Conservation (phyloP, 139 green algal species). For the Asterochloris erici region DNA sequence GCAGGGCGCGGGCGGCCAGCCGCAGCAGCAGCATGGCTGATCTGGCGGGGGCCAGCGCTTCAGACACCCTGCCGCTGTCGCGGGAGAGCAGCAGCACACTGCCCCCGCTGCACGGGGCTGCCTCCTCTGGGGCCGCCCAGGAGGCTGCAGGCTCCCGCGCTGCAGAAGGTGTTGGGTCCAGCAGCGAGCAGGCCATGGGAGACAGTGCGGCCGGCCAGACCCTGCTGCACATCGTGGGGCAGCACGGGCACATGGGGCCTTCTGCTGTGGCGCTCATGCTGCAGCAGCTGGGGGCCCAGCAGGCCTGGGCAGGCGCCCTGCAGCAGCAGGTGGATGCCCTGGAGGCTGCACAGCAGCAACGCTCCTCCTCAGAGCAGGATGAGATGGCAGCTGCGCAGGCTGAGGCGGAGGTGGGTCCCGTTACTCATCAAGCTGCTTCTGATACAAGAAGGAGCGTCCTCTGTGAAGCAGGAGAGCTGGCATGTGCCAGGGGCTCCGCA, state of each 20-base stretch:
- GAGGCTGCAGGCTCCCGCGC: not conserved
- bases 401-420: no score
- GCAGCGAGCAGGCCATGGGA: constrained; percentile 18
- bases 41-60: not conserved
- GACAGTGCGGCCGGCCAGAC: constrained; percentile 7
- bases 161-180: not conserved
- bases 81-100: not conserved
- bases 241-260: not conserved
- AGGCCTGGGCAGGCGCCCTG: constrained; percentile 6
- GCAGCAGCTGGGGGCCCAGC: not conserved
- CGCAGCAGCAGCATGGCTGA: constrained; percentile 9
- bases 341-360: not conserved
- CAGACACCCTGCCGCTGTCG: not conserved
- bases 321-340: constrained; percentile 12
- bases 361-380: not conserved
- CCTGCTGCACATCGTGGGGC: constrained; percentile 27
- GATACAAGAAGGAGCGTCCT: no score
- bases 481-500: no score
- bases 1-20: not conserved
- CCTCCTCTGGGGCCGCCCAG: not conserved
- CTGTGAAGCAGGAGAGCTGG: no score
- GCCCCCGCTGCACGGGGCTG: not conserved
- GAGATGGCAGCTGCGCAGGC: no score
- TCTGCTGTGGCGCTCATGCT: constrained; percentile 9
- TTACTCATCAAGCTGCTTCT: no score